Conservation (phyloP, 1,284 basidiomycete species). For the Malassezia psittaci region DNA sequence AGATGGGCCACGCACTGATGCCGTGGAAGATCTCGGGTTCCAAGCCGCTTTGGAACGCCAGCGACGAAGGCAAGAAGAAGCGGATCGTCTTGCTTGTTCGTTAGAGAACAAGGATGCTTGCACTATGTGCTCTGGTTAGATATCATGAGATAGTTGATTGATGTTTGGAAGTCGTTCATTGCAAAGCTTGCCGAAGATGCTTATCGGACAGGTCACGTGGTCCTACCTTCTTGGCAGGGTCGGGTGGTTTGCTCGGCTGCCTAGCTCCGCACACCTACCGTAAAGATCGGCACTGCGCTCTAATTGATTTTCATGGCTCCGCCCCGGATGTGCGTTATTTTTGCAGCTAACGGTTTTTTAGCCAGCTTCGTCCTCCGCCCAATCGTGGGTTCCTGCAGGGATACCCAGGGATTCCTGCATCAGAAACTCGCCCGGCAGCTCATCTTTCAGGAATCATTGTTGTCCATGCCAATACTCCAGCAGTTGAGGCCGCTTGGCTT, state of each 20-base stretch:
- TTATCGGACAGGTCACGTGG: no score
- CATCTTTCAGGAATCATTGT: constrained; percentile 40
- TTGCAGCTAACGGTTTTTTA: constrained; percentile 1
- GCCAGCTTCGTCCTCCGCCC: constrained; percentile 31
- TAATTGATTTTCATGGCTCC: constrained; percentile 3
- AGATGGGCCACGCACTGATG: constrained; percentile 45
- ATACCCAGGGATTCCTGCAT: constrained; percentile 38
- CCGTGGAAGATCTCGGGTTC: constrained; percentile 60
- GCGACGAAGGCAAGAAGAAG: constrained; percentile 65
- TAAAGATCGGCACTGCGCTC: no score
- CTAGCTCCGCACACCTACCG: no score
- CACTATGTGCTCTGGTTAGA: constrained; percentile 42
- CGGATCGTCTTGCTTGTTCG: constrained; percentile 69
- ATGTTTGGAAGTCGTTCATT: no score
- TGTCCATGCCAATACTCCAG: constrained; percentile 29
- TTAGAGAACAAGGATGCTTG: constrained; percentile 64
- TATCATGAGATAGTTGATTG: background rate
- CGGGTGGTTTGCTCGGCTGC: no score
- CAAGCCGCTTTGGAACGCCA: constrained; percentile 67
- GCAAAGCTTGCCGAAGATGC: no score
- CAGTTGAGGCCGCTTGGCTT: constrained; percentile 40
- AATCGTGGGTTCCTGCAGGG: constrained; percentile 42
- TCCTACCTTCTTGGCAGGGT: no score
- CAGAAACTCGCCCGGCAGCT: constrained; percentile 29
- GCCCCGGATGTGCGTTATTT: constrained; percentile 4